These are phyloP conservation scores for Daldinia childiae DNA, from an alignment of 495 filamentous ascomycete species.

Conservation along the genomic window DNA sequence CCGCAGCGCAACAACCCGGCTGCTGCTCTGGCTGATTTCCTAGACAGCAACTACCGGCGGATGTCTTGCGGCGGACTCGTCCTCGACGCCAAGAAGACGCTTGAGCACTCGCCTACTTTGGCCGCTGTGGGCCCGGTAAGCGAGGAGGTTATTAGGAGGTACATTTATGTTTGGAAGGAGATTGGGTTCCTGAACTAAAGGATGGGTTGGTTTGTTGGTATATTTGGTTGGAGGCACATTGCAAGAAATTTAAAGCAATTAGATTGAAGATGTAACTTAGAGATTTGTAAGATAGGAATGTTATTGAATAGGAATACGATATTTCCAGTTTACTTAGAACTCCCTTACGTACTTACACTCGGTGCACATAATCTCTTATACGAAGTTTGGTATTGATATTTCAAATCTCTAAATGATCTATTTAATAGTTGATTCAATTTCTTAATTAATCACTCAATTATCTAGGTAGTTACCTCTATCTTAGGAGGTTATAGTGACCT, in stretches of 20 bases:
- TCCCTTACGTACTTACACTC: too few relatives aligned
- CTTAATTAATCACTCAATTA: too few relatives aligned
- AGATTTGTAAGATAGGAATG: slow-evolving; percentile 1
- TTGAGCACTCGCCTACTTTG: slow-evolving; percentile 58
- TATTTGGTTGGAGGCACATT: neutral
- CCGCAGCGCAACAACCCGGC: slow-evolving; percentile 61
- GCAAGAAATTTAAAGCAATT: neutral
- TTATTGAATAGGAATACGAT: neutral
- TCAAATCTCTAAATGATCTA: too few relatives aligned
- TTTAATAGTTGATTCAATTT: too few relatives aligned
- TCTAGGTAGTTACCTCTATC: too few relatives aligned
- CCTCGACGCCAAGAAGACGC: slow-evolving; percentile 51
- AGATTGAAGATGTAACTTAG: neutral
- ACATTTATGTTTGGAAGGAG: slow-evolving; percentile 56
- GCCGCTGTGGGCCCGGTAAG: slow-evolving; percentile 48
- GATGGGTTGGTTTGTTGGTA: neutral
- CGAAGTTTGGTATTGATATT: too few relatives aligned
- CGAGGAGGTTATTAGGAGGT: slow-evolving; percentile 51
- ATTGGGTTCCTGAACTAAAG: slow-evolving; percentile 42
- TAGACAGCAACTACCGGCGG: slow-evolving; percentile 59
- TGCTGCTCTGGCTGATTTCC: slow-evolving; percentile 55
- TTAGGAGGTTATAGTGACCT: too few relatives aligned
- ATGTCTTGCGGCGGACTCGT: slow-evolving; percentile 66
- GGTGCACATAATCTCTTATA: too few relatives aligned
- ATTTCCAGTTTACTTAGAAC: too few relatives aligned